A percentile compares a stretch with the other conserved stretches of the same genome.
phyloP scores from a whole-genome alignment of 192 early-diverging fungal species.

The Glomus cerebriforme region DNA sequence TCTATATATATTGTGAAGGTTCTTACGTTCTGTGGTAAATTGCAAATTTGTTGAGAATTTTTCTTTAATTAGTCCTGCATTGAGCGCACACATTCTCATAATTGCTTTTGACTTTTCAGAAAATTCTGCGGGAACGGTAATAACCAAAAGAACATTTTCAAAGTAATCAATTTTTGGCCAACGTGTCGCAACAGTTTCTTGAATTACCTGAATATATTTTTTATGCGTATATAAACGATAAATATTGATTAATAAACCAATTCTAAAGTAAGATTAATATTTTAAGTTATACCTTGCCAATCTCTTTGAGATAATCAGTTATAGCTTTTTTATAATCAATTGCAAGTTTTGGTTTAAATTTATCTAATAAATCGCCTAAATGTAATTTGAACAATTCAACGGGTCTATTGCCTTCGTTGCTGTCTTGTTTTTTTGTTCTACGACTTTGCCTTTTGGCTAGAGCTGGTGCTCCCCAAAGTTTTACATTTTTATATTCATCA shows the following conservation, averaged over 20 bases:
- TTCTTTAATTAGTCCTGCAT: conserved; percentile 49
- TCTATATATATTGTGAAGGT: neutral
- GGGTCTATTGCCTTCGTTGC: neutral
- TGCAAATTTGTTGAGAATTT: neutral
- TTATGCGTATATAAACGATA: too few relatives aligned
- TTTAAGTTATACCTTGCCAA: neutral
- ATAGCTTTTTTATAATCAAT: conserved; percentile 5
- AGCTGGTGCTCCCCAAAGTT: neutral
- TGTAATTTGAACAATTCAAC: conserved; percentile 11
- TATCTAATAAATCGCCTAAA: neutral
- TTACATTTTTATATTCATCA: neutral
- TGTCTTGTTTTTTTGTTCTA: neutral
- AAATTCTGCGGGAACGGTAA: conserved; percentile 18
- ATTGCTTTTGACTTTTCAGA: conserved; percentile 44
- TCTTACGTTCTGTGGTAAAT: conserved; percentile 7
- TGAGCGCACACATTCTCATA: conserved; percentile 54
- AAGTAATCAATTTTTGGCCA: conserved; percentile 12
- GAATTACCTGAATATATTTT: neutral
- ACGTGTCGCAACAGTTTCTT: neutral
- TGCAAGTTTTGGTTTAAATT: too few relatives aligned
- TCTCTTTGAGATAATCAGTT: neutral
- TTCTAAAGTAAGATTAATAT: too few relatives aligned
- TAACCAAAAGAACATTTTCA: neutral
- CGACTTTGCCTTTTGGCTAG: neutral
- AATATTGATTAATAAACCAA: neutral